Evolutionary conservation across 768 basidiomycete species (phyloP).

Genomic region (Coprinopsis strossmayeri): DNA sequence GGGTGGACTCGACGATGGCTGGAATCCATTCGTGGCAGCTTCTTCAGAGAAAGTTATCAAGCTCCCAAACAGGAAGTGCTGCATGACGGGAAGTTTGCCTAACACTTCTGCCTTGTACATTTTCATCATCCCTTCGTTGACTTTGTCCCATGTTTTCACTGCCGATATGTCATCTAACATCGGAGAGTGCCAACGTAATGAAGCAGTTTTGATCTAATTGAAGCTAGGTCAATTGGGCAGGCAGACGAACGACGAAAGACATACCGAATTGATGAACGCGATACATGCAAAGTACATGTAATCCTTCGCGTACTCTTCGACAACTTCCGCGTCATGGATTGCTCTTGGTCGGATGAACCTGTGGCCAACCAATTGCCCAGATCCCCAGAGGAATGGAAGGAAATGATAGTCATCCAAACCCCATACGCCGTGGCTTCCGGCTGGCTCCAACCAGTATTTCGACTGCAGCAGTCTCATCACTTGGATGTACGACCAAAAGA

Average conservation of each 20-base stretch:
- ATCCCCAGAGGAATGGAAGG: slow-evolving; percentile 83
- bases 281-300: slow-evolving; percentile 99
- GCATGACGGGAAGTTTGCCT: slow-evolving; percentile 90
- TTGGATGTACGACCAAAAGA: slow-evolving; percentile 90
- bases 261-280: slow-evolving; percentile 88
- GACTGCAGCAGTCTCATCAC: slow-evolving; percentile 86
- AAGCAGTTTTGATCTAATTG: slow-evolving; percentile 95
- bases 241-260: slow-evolving; percentile 16
- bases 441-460: slow-evolving; percentile 95
- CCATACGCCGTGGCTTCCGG: slow-evolving; percentile 99
- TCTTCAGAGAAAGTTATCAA: slow-evolving; percentile 54
- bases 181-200: slow-evolving; percentile 95
- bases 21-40: slow-evolving; percentile 32
- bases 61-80: slow-evolving; percentile 93
- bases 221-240: too few species aligned
- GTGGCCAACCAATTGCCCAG: slow-evolving; percentile 76
- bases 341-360: slow-evolving; percentile 88
- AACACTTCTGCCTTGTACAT: slow-evolving; percentile 97
- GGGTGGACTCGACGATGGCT: slow-evolving; percentile 21
- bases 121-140: slow-evolving; percentile 94
- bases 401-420: slow-evolving; percentile 97
- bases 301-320: slow-evolving; percentile 85
- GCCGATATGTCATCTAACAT: slow-evolving; percentile 99
- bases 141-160: slow-evolving; percentile 32
- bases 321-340: slow-evolving; percentile 85